Conservation (phyloP, 192 early-diverging fungal genomes). For the Spizellomyces sp. region DNA sequence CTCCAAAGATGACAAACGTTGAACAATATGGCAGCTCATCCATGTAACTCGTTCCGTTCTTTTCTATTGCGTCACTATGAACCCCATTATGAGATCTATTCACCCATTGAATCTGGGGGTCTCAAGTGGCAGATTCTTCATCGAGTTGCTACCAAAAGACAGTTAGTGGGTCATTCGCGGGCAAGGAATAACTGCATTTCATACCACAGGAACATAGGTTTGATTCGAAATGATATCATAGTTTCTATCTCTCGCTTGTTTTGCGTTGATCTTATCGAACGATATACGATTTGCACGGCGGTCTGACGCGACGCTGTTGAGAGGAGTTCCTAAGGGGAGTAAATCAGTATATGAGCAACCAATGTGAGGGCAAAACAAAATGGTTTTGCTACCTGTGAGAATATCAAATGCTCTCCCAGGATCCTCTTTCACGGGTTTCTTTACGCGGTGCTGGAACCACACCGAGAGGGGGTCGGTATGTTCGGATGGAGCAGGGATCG, state of each 20-base stretch:
- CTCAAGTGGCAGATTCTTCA: too few species aligned
- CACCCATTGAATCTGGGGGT: too few species aligned
- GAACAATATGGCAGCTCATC: too few species aligned
- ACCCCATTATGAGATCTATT: too few species aligned
- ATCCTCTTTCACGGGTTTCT: conserved; percentile 36
- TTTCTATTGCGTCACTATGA: too few species aligned
- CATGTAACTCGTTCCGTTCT: too few species aligned
- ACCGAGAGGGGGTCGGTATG: conserved; percentile 11
- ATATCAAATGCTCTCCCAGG: conserved; percentile 45
- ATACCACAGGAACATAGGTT: conserved; percentile 8
- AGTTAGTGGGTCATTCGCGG: too few species aligned
- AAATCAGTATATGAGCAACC: conserved; percentile 4
- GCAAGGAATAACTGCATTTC: not conserved
- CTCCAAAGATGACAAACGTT: too few species aligned
- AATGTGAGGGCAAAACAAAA: not conserved
- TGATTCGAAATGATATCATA: conserved; percentile 47
- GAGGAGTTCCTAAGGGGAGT: not conserved
- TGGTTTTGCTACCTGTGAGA: conserved; percentile 33
- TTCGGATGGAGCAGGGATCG: not conserved
- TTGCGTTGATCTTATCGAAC: conserved; percentile 44
- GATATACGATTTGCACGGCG: conserved; percentile 39
- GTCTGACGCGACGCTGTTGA: not conserved
- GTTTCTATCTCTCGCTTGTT: conserved; percentile 30
- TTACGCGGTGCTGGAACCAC: conserved; percentile 43
- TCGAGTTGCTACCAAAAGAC: too few species aligned